These are phyloP conservation scores for Fremontodendron californicum DNA, from an alignment of 345 rosid genomes.

Conservation along the genomic window DNA sequence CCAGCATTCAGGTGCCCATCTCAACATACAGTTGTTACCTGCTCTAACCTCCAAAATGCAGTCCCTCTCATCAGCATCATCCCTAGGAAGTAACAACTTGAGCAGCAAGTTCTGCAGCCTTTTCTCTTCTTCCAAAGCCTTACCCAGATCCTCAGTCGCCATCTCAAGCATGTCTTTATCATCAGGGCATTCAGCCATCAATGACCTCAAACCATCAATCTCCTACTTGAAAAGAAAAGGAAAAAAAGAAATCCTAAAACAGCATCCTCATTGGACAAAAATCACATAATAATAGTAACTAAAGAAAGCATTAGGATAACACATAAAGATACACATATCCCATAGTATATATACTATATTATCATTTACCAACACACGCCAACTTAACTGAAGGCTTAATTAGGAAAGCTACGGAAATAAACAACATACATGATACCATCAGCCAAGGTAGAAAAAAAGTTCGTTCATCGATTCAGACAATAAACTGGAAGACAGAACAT, in stretches of 20 bases:
- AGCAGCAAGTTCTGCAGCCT: slow-evolving; percentile 67
- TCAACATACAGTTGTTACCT: slow-evolving; percentile 38
- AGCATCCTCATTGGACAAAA: neutral
- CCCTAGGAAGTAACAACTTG: slow-evolving; percentile 78
- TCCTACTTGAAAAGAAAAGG: slow-evolving; percentile 41
- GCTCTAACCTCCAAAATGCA: slow-evolving; percentile 98
- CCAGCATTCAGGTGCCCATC: slow-evolving; percentile 1
- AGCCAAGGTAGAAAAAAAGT: neutral
- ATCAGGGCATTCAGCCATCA: slow-evolving; percentile 56
- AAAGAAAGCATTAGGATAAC: neutral
- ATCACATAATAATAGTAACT: neutral
- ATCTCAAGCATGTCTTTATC: slow-evolving; percentile 78
- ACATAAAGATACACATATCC: neutral
- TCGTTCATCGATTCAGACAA: neutral
- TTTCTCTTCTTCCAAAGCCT: slow-evolving; percentile 58
- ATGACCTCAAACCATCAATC: slow-evolving; percentile 59
- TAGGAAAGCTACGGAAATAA: neutral
- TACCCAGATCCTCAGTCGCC: slow-evolving; percentile 61
- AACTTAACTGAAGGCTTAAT: neutral
- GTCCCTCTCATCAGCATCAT: slow-evolving; percentile 93
- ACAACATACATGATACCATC: neutral
- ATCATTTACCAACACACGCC: neutral
- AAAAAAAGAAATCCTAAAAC: neutral
- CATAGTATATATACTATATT: neutral
- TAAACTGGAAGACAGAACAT: neutral